Base-by-base conservation (phyloP, 441 rosid genomes). In the Raphanus hybrid region DNA sequence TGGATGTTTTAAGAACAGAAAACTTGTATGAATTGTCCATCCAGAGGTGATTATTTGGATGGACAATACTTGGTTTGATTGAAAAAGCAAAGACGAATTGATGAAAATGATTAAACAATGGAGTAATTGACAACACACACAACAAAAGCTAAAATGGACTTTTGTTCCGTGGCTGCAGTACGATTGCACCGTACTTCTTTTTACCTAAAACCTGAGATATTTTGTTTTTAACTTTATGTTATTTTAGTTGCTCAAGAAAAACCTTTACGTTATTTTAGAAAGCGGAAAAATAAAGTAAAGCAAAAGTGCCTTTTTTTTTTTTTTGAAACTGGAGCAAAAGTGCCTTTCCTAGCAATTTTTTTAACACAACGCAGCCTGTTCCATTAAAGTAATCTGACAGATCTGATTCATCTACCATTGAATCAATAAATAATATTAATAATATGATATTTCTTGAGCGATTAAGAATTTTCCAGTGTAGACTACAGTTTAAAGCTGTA, bases 121-220 rank as follows among this genome's bases (percentile, higher is more conserved):
- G 45, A 57, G 52, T 45, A 45, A 45, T 45, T n/a, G 52, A 68
- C 45, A 54, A 73, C 61, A 63, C 57, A 52, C 58, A 15, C 16
- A 10, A 2, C 32, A 54, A 55, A 48, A 78, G 67, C 71, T 54
- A 60, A 73, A 32, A 3, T 73, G 67, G 75, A 74, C 8, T 57
- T 69, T 55, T 79, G 62, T 79, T 79, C 78, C 68, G 78, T 74
- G 78, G 71, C 62, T 15, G 35, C 34, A 74, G 82, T 79, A 79
- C 78, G 64, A 57, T 69, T 57, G 67, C 75, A 79, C 82, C 75
- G 82, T 74, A 79, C 82, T 23, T 69, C 66, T 62, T 55, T 55
- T 67, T 26, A 18, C 58, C 57, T 3, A 26, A 45, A 12, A 29
- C 58, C 70, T 67, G 15, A 5, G 5, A 60, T 7, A 15, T 67